phyloP scores from a whole-genome alignment of 2,329 filamentous ascomycete genomes.

The Colletotrichum spinosum region DNA sequence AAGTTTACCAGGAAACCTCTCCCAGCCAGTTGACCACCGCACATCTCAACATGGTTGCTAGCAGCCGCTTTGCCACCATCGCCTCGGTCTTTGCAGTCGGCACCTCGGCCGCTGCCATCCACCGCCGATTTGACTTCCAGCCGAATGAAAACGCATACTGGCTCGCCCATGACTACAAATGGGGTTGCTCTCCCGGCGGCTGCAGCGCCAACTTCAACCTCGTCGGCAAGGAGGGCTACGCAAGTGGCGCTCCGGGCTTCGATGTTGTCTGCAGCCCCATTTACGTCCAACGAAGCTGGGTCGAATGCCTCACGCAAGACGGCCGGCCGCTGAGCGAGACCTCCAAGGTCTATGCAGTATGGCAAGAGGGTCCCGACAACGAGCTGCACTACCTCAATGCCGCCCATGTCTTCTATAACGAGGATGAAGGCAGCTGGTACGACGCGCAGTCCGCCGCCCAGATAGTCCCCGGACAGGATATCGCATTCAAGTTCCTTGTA shows the following conservation, averaged over 20 bases:
- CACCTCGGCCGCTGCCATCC: slow-evolving; percentile 23
- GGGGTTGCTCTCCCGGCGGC: slow-evolving; percentile 42
- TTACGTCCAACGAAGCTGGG: slow-evolving; percentile 41
- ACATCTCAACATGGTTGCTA: slow-evolving; percentile 12
- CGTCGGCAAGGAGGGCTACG: slow-evolving; percentile 40
- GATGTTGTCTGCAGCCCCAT: slow-evolving; percentile 42
- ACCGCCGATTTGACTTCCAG: neutral
- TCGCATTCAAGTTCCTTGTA: slow-evolving; percentile 2
- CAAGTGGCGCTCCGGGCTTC: slow-evolving; percentile 41
- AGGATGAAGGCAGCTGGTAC: slow-evolving; percentile 10
- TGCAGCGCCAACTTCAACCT: slow-evolving; percentile 43
- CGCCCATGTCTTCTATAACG: slow-evolving; percentile 39
- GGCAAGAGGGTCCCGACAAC: slow-evolving; percentile 35
- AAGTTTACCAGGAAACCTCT: no score
- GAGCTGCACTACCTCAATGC: slow-evolving; percentile 40
- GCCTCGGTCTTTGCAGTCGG: neutral
- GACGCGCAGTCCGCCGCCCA: slow-evolving; percentile 3
- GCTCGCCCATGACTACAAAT: slow-evolving; percentile 20
- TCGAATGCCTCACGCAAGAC: slow-evolving; percentile 39
- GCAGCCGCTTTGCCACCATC: neutral
- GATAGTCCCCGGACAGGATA: slow-evolving; percentile 4
- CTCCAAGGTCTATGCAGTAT: slow-evolving; percentile 40
- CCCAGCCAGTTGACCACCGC: neutral
- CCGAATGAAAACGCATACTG: slow-evolving; percentile 3
- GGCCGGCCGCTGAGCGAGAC: slow-evolving; percentile 3